phyloP scores from a whole-genome alignment of 352 stramenopile species.

The Phytophthora pistaciae region DNA sequence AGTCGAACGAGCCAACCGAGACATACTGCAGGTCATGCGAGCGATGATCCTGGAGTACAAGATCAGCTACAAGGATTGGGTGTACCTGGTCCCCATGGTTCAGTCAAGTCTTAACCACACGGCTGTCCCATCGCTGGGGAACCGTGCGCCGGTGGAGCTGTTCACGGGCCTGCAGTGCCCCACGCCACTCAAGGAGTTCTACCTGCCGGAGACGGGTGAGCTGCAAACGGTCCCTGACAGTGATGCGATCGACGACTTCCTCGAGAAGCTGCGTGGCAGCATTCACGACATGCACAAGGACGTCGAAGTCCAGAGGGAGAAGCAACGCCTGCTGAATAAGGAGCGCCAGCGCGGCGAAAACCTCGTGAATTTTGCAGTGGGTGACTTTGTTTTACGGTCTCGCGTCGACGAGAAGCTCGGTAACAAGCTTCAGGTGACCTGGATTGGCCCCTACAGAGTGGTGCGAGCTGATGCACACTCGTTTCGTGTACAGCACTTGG shows the following conservation, averaged over 20 bases:
- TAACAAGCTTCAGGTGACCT: constrained; percentile 17
- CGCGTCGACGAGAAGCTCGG: constrained; percentile 4
- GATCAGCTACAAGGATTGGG: not conserved
- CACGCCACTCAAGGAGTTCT: not conserved
- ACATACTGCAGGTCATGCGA: constrained; percentile 40
- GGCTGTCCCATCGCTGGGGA: constrained; percentile 17
- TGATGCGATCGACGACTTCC: not conserved
- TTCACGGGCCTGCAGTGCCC: constrained; percentile 6
- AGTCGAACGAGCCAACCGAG: constrained; percentile 36
- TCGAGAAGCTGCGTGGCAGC: not conserved
- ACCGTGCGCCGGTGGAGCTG: not conserved
- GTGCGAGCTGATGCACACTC: not conserved
- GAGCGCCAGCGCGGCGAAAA: constrained; percentile 7
- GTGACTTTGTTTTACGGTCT: constrained; percentile 12
- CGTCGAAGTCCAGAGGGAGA: not conserved
- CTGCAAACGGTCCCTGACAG: not conserved
- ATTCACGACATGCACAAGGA: not conserved
- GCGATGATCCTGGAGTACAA: constrained; percentile 35
- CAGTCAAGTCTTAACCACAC: constrained; percentile 40
- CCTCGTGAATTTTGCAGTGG: constrained; percentile 10
- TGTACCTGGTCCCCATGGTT: constrained; percentile 21
- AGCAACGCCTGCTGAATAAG: not conserved
- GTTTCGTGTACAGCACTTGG: not conserved
- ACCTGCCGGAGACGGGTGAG: not conserved
- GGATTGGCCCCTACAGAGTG: not conserved